Percentiles rank a stretch among this genome's conserved stretches.
Evolutionary conservation across 805 yeast genomes (phyloP).

Genomic region (Ogataea polymorpha): DNA sequence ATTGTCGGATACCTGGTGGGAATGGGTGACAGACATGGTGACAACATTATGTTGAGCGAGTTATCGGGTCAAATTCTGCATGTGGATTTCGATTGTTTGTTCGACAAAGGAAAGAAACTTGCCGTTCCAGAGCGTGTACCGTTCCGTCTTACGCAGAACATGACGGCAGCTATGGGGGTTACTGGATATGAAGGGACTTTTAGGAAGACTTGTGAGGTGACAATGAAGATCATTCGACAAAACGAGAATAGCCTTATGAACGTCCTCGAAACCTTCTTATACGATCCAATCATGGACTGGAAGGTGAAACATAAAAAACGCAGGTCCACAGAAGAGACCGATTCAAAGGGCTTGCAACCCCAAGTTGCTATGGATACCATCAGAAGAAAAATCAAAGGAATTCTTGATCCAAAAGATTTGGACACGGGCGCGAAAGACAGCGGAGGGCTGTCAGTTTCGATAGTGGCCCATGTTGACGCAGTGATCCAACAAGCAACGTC

Average conservation of each 20-base stretch:
- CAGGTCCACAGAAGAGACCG: conserved; percentile 24
- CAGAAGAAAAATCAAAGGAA: conserved; percentile 79
- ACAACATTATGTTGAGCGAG: conserved; percentile 74
- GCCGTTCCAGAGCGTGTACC: conserved; percentile 93
- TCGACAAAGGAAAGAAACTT: conserved; percentile 75
- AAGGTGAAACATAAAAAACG: conserved; percentile 37
- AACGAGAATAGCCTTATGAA: conserved; percentile 87
- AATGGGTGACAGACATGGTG: conserved; percentile 95
- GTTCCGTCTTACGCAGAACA: conserved; percentile 82
- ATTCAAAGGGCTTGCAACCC: conserved; percentile 40
- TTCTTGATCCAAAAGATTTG: conserved; percentile 61
- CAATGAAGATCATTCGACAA: conserved; percentile 64
- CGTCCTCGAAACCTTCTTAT: conserved; percentile 84
- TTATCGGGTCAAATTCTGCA: conserved; percentile 79
- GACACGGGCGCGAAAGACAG: conserved; percentile 35
- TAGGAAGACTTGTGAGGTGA: conserved; percentile 80
- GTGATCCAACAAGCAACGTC: conserved; percentile 80
- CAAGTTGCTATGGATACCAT: conserved; percentile 69
- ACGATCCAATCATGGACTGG: conserved; percentile 91
- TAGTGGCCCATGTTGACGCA: conserved; percentile 89
- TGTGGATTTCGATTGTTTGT: conserved; percentile 95
- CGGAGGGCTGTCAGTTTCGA: conserved; percentile 76
- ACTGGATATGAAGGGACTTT: conserved; percentile 89
- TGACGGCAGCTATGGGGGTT: conserved; percentile 84
- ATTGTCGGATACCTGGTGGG: conserved; percentile 94